Percentiles rank a stretch among this genome's conserved stretches.
Conservation (phyloP, 140 eudicot species). For the Oenanthe javanica region DNA sequence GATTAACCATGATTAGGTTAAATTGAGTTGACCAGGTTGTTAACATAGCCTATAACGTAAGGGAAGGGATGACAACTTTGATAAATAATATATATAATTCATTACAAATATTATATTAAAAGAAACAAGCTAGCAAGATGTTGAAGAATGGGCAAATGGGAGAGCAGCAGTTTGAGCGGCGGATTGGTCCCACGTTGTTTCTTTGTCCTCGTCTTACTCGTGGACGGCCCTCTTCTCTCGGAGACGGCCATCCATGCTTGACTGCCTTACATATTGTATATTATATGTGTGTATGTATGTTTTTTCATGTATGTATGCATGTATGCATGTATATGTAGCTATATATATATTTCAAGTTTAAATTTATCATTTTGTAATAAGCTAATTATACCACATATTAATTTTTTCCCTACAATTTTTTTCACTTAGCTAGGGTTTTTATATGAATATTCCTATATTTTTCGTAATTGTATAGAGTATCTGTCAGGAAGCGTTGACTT, state of each 20-base stretch:
- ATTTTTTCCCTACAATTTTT: background rate
- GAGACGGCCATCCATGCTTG: constrained; percentile 16
- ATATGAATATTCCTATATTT: background rate
- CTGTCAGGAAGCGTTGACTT: background rate
- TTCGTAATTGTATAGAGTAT: background rate
- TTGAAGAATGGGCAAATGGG: constrained; percentile 8
- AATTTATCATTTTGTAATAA: background rate
- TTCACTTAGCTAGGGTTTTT: background rate
- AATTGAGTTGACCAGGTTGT: constrained; percentile 1
- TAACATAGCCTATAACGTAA: background rate
- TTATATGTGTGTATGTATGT: no score
- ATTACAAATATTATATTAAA: background rate
- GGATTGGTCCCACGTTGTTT: constrained; percentile 3
- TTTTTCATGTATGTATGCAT: no score
- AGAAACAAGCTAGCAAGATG: background rate
- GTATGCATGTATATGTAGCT: no score
- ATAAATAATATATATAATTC: no score
- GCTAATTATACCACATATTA: no score
- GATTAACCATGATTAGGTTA: background rate
- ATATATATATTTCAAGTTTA: background rate
- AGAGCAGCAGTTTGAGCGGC: constrained; percentile 7
- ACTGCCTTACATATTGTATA: background rate
- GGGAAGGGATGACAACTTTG: constrained; percentile 7
- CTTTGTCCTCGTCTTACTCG: background rate
- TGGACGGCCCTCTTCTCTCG: constrained; percentile 11